Evolutionary conservation across 108 stramenopile species (phyloP), one percentile per base, ranked within the genome.

Genomic region (Asterionellopsis glacialis): DNA sequence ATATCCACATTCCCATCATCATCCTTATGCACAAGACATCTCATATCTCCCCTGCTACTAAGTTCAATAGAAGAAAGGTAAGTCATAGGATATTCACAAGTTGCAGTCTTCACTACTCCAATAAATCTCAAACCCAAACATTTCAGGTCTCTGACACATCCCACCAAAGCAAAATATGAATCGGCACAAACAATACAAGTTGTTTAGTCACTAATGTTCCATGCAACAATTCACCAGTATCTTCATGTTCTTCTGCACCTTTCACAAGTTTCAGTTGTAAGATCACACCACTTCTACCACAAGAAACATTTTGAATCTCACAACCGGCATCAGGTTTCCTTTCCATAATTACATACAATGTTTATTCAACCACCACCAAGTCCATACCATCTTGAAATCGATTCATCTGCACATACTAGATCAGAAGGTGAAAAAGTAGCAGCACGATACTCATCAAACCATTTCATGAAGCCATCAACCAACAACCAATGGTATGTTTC

Each of bases 241-340:
- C 45, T 19, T 21, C 18, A 6, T 56, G 42, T 4, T 59, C 49
- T 0, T 63, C 61, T 38, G 40, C 52, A 19, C 21, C 41, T 43
- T 69, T 55, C 15, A 69, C 68, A 13, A 63, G 9, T 19, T 59
- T 60, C 14, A 69, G 27, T 14, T 33, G 22, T 7, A 62, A 18
- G 61, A 69, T 69, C 15, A 69, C 45, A 1, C 44, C 25, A 18
- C 42, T 51, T 0, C 49, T 23, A 27, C 41, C 38, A 19, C 58
- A 59, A 9, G 55, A 38, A 27, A 28, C 18, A 27, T 61, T 48
- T 23, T 69, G 68, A 16, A 69, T 63, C 24, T 69, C 68, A 25
- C 53, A 49, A 0, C 68, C 68, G 48, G 63, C 42, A 15, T 69
- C 68, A 0, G 61, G 68, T 25, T 69, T 69, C 49, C 53, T 1